Base-by-base conservation (phyloP, 2,329 filamentous ascomycete species). In the Corniculantispora saksenae region DNA sequence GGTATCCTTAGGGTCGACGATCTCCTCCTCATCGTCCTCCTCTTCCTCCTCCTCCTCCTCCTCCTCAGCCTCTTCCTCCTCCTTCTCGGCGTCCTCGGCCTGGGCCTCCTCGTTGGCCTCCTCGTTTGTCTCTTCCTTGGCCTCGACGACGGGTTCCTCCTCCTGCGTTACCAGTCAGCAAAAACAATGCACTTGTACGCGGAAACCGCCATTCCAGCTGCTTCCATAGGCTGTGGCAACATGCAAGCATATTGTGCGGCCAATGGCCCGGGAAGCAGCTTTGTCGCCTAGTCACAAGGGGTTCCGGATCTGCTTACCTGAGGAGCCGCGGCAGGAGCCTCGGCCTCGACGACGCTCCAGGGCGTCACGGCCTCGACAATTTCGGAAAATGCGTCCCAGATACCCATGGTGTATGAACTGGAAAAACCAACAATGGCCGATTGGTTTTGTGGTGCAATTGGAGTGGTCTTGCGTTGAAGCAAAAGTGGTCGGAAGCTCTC, bases 1-100 rank as follows among this genome's bases (percentile, higher is more conserved):
- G 79, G 87, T 86, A 68, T 94, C 92, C 86, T 97, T 96, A 72
- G 90, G 89, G 78, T 98, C 94, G 72, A 90, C 89, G 67, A 94
- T 91, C 68, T 94, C 92, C 61, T 95, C 92, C 66, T 94, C 91
- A 23, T 93, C 90, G 21, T 85, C 84, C 25, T 83, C 84, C 48
- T 80, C 82, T 10, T 80, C 84, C 48, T 80, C 81, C 32, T 81
- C 81, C 32, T 81, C 81, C 62, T 79, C 81, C 17, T 80, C 78
- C 63, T 80, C 80, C 67, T 85, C 83, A 55, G 76, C 73, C 57
- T 81, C 79, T 51, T 81, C 80, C 68, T 82, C 80, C 65, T 73
- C 71, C 69, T 78, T 80, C 67, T 76, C 75, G 63, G 78, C 77
- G 64, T 72, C 67, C 60, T 69, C 62, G 27, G 69, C 68, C 64